Base-by-base conservation (phyloP, 1,284 basidiomycete species). In the Tremellales sp. region DNA sequence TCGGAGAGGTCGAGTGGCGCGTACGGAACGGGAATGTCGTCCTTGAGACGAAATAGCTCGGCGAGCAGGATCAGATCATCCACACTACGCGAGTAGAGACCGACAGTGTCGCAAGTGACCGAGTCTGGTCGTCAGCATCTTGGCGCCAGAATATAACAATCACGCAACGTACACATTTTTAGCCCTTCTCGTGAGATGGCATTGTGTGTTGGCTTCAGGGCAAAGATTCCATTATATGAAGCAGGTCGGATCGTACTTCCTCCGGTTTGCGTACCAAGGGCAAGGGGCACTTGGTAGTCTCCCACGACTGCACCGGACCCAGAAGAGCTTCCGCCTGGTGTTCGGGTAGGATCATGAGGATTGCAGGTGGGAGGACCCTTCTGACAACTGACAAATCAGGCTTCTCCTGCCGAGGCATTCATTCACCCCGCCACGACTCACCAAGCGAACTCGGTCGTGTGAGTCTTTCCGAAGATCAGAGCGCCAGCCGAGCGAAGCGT, bases 401-500 rank as follows among this genome's bases (percentile, higher is more conserved):
- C 22, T 3, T 17, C 21, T 44, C 35, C 4, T 42, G 3, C n/a
- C 21, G 13, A 10, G 8, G 33, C 10, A 21, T 13, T 13, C 33
- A 15, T n/a, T n/a, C 13, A 36, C 4, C 15, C 29, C 29, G 29
- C 29, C 10, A 31, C 29, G 29, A 60, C 60, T 47, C 55, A 64
- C 40, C 56, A 58, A 0, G 65, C 67, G 36, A 67, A 64, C 46
- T 67, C 62, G 22, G 67, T 69, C 6, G 65, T 69, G 19, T 60
- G 56, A 1, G 67, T 68, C 49, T 70, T 70, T 37, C 67, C 67
- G 25, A 69, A 60, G 40, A 72, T 66, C 36, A 70, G 37, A 6
- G 65, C 66, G 2, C 66, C 66, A n/a, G 53, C 42, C 1, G 54
- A 35, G 3, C 68, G 54, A 1, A 67, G 46, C 2, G 54, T 56